These are phyloP conservation scores for Macrophomina pseudophaseolina DNA, from an alignment of 2,329 filamentous ascomycete species.

Conservation along the genomic window DNA sequence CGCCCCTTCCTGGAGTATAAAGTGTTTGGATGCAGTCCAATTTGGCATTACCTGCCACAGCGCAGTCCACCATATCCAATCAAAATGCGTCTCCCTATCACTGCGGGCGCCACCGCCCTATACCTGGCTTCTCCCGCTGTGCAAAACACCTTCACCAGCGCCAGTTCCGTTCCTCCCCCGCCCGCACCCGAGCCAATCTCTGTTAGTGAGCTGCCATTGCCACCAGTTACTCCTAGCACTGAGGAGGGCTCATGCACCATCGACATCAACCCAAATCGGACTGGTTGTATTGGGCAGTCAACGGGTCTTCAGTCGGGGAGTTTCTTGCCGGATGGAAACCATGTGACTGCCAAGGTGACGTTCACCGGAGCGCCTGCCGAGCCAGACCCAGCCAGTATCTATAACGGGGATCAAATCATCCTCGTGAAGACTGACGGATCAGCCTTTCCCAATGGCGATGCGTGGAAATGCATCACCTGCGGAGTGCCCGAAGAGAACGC, in stretches of 20 bases:
- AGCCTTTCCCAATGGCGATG: slow-evolving; percentile 51
- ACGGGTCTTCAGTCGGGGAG: slow-evolving; percentile 36
- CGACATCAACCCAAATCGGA: slow-evolving; percentile 42
- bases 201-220: slow-evolving; percentile 45
- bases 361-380: slow-evolving; percentile 51
- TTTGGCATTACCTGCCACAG: neutral
- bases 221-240: slow-evolving; percentile 40
- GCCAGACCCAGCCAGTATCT: slow-evolving; percentile 50
- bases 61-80: neutral
- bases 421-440: slow-evolving; percentile 51
- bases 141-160: neutral
- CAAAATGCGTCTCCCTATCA: neutral
- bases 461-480: slow-evolving; percentile 57
- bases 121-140: slow-evolving; percentile 1
- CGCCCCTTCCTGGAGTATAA: neutral
- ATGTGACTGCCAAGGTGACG: slow-evolving; percentile 47
- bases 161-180: slow-evolving; percentile 4
- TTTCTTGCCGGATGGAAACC: slow-evolving; percentile 52
- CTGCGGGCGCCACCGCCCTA: neutral
- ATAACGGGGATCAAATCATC: slow-evolving; percentile 49
- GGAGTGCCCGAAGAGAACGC: slow-evolving; percentile 45
- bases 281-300: slow-evolving; percentile 44
- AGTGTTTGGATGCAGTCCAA: neutral
- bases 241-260: slow-evolving; percentile 40
- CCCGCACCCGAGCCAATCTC: slow-evolving; percentile 41